These are phyloP conservation scores for Aurifilum marmelostoma DNA, from an alignment of 2,329 filamentous ascomycete species.

Conservation along the genomic window DNA sequence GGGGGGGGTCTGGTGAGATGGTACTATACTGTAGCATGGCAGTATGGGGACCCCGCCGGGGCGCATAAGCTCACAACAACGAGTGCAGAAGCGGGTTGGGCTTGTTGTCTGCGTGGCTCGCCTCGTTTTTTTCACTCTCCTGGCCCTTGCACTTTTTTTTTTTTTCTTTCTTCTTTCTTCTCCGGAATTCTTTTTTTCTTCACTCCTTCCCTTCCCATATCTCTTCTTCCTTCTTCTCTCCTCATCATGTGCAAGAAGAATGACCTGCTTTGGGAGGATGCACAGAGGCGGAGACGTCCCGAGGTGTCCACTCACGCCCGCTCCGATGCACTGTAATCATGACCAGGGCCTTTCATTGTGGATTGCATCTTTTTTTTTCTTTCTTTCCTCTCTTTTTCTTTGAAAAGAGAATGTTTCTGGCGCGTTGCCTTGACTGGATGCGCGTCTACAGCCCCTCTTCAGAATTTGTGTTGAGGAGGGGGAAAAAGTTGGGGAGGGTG, in stretches of 20 bases:
- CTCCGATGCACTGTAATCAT: not conserved
- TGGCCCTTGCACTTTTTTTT: too few species aligned
- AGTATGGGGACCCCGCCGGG: not conserved
- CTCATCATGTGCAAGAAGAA: not conserved
- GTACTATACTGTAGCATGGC: too few species aligned
- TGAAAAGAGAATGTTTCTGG: not conserved
- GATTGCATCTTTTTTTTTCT: not conserved
- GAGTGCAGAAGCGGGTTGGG: not conserved
- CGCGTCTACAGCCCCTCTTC: not conserved
- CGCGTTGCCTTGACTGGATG: not conserved
- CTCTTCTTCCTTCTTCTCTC: not conserved
- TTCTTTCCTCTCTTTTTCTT: not conserved
- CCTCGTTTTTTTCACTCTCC: not conserved
- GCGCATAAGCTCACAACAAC: not conserved
- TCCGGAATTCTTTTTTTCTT: not conserved
- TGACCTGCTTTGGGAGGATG: not conserved
- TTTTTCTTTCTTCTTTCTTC: not conserved
- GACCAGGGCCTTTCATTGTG: not conserved
- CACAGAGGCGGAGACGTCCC: constrained; percentile 4
- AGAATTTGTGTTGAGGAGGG: not conserved
- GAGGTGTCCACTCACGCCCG: not conserved
- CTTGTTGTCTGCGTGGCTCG: not conserved
- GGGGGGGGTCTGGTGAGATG: not conserved
- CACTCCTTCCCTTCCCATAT: not conserved
- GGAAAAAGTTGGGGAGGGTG: not conserved